phyloP scores from a whole-genome alignment of 257 asterid genomes.

The Solanum chiquidenum region DNA sequence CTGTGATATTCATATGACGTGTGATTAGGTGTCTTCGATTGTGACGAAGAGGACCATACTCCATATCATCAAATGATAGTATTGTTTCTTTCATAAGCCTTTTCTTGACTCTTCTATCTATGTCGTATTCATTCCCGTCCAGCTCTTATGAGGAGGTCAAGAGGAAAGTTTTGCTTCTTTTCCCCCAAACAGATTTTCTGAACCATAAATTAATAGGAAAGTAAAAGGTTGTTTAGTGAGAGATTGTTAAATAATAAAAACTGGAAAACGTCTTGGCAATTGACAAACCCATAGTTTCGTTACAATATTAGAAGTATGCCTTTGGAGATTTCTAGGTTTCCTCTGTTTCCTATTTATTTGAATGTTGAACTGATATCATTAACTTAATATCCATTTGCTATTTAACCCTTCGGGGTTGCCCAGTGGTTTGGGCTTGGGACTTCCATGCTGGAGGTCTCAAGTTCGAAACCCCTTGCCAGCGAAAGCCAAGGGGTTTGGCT shows the following conservation, averaged over 20 bases:
- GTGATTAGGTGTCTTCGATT: neutral
- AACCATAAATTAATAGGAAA: neutral
- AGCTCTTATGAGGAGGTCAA: neutral
- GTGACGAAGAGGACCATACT: neutral
- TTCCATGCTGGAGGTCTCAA: too few relatives aligned
- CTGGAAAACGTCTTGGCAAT: neutral
- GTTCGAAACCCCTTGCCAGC: too few relatives aligned
- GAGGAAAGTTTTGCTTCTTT: neutral
- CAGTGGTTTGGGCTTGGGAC: too few relatives aligned
- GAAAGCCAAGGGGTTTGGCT: too few relatives aligned
- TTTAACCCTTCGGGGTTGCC: neutral
- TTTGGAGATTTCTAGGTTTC: neutral
- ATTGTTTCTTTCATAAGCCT: neutral
- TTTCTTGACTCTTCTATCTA: neutral
- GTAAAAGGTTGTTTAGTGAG: neutral
- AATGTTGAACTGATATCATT: neutral
- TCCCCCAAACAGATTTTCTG: neutral
- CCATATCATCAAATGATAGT: neutral
- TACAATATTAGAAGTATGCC: neutral
- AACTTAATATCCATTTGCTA: neutral
- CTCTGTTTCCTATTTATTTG: neutral
- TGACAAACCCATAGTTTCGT: neutral
- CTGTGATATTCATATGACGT: neutral
- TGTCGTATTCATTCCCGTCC: neutral
- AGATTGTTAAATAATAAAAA: neutral